These are phyloP conservation scores for Mycena galericulata DNA, from an alignment of 768 basidiomycete genomes.

Conservation along the genomic window DNA sequence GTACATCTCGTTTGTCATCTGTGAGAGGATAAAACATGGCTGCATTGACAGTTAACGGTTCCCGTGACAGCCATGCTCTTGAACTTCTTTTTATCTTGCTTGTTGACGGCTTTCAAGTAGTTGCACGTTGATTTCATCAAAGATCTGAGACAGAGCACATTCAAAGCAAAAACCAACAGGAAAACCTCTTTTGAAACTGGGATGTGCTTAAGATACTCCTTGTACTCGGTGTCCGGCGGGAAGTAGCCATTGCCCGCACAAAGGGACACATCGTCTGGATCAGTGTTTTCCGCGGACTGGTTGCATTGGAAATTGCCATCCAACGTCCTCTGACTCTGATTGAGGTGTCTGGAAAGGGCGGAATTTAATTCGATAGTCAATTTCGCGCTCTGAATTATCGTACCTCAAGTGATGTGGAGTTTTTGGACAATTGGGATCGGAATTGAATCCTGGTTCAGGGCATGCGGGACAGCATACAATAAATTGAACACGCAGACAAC, in stretches of 20 bases:
- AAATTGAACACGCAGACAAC: background rate
- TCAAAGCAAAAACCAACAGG: no score
- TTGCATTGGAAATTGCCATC: background rate
- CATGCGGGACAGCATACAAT: background rate
- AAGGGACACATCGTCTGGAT: background rate
- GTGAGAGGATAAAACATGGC: background rate
- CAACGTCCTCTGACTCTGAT: background rate
- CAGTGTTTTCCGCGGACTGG: background rate
- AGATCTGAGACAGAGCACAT: no score
- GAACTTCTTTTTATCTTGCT: background rate
- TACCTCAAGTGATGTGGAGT: no score
- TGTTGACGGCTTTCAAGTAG: background rate
- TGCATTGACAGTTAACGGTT: background rate
- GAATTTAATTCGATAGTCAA: background rate
- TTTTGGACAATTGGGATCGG: no score
- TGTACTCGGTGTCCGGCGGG: background rate
- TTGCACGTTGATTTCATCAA: background rate
- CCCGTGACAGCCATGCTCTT: background rate
- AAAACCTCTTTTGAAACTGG: background rate
- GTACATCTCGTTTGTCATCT: no score
- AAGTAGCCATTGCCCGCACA: background rate
- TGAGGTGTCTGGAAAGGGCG: no score
- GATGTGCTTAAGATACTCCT: background rate
- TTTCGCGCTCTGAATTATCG: no score
- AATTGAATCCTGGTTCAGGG: background rate